Conservation (phyloP, 176 grass and related monocot species). For the Cymbopogon citratus region DNA sequence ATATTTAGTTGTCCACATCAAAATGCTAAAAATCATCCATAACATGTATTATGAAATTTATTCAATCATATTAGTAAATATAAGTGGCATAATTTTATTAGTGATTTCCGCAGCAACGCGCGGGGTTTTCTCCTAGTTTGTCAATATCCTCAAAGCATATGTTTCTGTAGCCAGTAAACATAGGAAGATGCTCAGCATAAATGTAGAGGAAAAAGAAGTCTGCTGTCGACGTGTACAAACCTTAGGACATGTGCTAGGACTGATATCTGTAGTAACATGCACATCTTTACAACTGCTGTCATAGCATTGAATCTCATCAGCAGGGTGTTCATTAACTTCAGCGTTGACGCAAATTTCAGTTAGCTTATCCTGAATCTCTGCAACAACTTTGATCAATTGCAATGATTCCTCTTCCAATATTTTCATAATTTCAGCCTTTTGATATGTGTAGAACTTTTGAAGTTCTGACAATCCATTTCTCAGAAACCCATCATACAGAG, state of each 20-base stretch:
- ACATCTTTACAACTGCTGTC: slow-evolving; percentile 74
- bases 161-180: not conserved
- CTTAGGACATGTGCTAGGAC: slow-evolving; percentile 30
- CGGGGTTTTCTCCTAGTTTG: too few relatives aligned
- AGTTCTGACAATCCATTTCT: slow-evolving; percentile 50
- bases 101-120: too few relatives aligned
- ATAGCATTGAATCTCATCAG: slow-evolving; percentile 37
- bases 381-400: slow-evolving; percentile 36
- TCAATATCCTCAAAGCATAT: not conserved
- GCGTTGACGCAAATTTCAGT: slow-evolving; percentile 34
- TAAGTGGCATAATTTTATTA: too few relatives aligned
- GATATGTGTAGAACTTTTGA: slow-evolving; percentile 35
- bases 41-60: too few relatives aligned
- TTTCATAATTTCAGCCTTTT: slow-evolving; percentile 63
- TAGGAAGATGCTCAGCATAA: slow-evolving; percentile 16
- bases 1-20: too few relatives aligned
- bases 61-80: too few relatives aligned
- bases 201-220: slow-evolving; percentile 5
- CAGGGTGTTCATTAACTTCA: slow-evolving; percentile 29
- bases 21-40: too few relatives aligned
- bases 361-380: slow-evolving; percentile 57
- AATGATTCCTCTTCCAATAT: slow-evolving; percentile 77
- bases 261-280: slow-evolving; percentile 56
- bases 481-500: slow-evolving; percentile 47
- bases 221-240: slow-evolving; percentile 31